Evolutionary conservation across 441 rosid species (phyloP), one percentile per base, ranked within the genome.

Genomic region (Codiaeum variegatum): DNA sequence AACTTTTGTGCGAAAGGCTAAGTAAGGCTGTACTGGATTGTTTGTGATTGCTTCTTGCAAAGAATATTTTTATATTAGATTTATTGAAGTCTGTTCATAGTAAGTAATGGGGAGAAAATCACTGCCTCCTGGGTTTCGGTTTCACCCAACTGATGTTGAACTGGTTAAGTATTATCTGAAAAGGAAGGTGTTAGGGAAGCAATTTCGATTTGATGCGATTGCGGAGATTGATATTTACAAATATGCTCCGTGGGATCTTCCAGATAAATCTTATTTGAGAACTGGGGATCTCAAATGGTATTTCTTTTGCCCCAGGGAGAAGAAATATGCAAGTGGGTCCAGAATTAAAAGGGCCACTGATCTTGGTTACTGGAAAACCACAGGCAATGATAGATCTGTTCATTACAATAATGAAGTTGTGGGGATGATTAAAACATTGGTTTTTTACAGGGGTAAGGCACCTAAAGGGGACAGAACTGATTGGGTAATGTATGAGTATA

Each of bases 401-500:
- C 28, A 29, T 0, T 71, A 86, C 73, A 79, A 86, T 24, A 47
- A 56, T 23, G 79, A 82, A 52, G 74, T 79, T 36, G 88, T 82
- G 16, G 98, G 97, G 5, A 89, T 69, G 88, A 91, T 72, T 0
- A 91, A 80, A 69, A 89, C 93, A 21, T 70, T 94, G 76, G 77
- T 94, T 78, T 94, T 87, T 62, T 90, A 94, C 65, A 49, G 4
- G 26, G 92, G 92, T 3, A 85, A 83, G 76, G 85, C 89, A 0
- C 89, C 90, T 18, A 71, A 75, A 16, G 88, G 89, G 29, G 83
- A 75, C 6, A 76, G 97, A 34, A 94, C 97, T 0, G 87, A 94
- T 71, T 92, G 96, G 98, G 89, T 94, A 13, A 90, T 94, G 90
- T 90, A 92, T 59, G 97, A 92, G 46, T 94, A 92, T 69, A 83